Conservation (phyloP, 108 stramenopile genomes). For the Cyclotella choctawhatcheeana region DNA sequence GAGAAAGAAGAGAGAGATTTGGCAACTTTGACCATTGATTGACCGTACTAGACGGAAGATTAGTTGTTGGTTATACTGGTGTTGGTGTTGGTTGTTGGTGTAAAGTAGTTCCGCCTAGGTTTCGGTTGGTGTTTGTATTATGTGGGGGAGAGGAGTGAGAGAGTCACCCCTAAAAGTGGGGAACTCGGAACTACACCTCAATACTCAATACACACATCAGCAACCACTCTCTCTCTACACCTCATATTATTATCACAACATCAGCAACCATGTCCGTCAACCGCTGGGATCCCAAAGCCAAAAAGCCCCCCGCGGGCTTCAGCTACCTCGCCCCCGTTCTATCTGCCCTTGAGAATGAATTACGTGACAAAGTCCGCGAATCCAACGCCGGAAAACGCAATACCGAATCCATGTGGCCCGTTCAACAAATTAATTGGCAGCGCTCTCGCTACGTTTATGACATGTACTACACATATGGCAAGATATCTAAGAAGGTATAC, state of each 20-base stretch:
- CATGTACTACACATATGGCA: conserved; percentile 96
- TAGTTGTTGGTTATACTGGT: no score
- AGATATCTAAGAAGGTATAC: conserved; percentile 89
- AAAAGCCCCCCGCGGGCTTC: conserved; percentile 91
- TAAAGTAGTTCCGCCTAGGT: no score
- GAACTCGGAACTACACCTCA: not conserved
- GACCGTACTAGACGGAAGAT: no score
- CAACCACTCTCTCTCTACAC: no score
- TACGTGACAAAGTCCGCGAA: conserved; percentile 97
- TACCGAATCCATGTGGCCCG: conserved; percentile 98
- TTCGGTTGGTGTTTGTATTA: no score
- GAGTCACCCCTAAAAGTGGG: not conserved
- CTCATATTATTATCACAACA: no score
- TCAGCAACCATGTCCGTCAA: conserved; percentile 51
- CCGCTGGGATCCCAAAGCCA: conserved; percentile 57
- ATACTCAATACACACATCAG: no score
- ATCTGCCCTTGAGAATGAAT: conserved; percentile 96
- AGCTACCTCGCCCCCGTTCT: conserved; percentile 93
- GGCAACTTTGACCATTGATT: no score
- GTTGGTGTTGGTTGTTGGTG: not conserved
- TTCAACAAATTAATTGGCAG: conserved; percentile 99
- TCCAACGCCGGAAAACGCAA: conserved; percentile 97
- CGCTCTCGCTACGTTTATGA: conserved; percentile 98
- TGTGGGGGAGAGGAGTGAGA: no score
- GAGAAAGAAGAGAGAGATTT: no score